A percentile compares a stretch with the other conserved stretches of the same genome.
Conservation (phyloP, 2,329 filamentous ascomycete genomes). For the Nothomitra cinnamomea region DNA sequence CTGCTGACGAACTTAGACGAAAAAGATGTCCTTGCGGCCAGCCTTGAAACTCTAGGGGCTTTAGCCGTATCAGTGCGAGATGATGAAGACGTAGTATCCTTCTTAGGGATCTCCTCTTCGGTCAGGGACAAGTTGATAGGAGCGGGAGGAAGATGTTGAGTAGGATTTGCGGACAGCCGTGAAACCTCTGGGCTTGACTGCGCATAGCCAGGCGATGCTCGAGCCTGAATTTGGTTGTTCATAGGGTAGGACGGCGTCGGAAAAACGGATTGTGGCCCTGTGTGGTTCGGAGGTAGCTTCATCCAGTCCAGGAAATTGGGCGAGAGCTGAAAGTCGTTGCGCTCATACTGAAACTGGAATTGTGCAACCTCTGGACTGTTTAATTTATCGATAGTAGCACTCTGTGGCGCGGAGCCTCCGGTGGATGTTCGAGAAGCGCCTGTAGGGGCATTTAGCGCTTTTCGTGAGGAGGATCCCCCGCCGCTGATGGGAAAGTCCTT, state of each 20-base stretch:
- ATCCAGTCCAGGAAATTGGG: conserved; percentile 5
- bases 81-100: conserved; percentile 1
- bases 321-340: conserved; percentile 2
- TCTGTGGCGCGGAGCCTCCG: neutral
- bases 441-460: conserved; percentile 21
- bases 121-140: conserved; percentile 30
- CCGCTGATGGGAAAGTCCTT: conserved; percentile 83
- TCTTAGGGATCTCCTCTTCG: conserved; percentile 5
- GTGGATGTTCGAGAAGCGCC: conserved; percentile 1
- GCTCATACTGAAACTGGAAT: conserved; percentile 1
- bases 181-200: conserved; percentile 29
- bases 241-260: conserved; percentile 3
- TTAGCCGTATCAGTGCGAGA: neutral
- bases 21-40: neutral
- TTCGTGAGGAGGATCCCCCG: conserved; percentile 61
- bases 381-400: neutral
- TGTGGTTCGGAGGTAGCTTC: neutral
- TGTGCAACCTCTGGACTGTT: neutral
- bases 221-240: conserved; percentile 7
- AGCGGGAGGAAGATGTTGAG: conserved; percentile 20
- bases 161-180: conserved; percentile 27
- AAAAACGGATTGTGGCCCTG: neutral
- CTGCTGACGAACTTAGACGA: conserved; percentile 27
- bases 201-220: conserved; percentile 23
- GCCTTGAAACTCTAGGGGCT: neutral